These are phyloP conservation scores for Thalassiosira hispida DNA, from an alignment of 352 stramenopile genomes.

Conservation along the genomic window DNA sequence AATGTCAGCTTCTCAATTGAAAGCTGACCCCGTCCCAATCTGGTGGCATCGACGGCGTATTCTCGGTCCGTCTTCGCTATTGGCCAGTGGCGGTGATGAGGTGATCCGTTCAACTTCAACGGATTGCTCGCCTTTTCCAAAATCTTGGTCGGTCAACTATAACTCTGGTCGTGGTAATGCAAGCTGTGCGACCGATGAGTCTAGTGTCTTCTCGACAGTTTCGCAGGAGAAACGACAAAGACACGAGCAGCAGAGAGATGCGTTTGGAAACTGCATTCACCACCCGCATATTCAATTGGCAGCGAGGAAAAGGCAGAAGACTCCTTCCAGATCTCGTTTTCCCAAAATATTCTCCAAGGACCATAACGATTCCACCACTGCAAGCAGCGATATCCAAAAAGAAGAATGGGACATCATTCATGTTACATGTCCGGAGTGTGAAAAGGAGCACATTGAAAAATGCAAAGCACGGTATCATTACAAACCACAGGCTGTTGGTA, in stretches of 20 bases:
- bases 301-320: neutral
- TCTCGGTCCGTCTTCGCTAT: neutral
- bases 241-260: conserved; percentile 15
- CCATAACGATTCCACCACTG: neutral
- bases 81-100: neutral
- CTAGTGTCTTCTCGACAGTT: conserved; percentile 33
- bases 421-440: conserved; percentile 28
- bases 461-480: conserved; percentile 1
- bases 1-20: neutral
- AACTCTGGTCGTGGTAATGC: neutral
- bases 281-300: conserved; percentile 18
- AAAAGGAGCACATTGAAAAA: conserved; percentile 15
- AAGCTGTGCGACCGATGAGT: conserved; percentile 18
- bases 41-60: conserved; percentile 27
- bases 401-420: conserved; percentile 20
- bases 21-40: conserved; percentile 19
- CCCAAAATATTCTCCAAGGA: conserved; percentile 21
- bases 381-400: neutral
- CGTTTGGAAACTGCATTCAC: conserved; percentile 6
- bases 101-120: neutral
- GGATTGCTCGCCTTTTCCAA: conserved; percentile 33
- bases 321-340: conserved; percentile 6
- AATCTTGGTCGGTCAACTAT: conserved; percentile 36
- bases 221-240: conserved; percentile 22
- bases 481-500: neutral